Evolutionary conservation across 2,329 filamentous ascomycete species (phyloP).

Genomic region (Exophiala mesophila): DNA sequence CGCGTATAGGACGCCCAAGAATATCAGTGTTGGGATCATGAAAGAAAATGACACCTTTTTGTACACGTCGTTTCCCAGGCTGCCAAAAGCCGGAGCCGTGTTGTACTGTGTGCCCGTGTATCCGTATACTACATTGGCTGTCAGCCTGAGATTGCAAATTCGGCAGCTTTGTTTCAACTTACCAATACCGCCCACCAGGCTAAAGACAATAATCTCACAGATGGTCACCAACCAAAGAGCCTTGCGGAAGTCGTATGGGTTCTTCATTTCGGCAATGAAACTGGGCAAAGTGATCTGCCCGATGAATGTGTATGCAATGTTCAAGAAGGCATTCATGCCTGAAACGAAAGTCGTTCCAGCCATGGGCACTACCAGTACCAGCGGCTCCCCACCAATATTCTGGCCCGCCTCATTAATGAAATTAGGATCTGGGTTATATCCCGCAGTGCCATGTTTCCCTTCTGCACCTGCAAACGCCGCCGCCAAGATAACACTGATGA

Average conservation of each 20-base stretch:
- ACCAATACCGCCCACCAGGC: conserved; percentile 67
- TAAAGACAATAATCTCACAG: conserved; percentile 80
- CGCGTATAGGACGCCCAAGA: conserved; percentile 84
- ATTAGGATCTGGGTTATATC: conserved; percentile 51
- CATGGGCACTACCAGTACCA: conserved; percentile 64
- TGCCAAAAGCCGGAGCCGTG: conserved; percentile 81
- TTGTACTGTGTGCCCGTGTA: conserved; percentile 88
- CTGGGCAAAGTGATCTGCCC: conserved; percentile 90
- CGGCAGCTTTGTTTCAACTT: too few species aligned
- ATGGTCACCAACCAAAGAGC: conserved; percentile 87
- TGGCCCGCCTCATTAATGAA: conserved; percentile 30
- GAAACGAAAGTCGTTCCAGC: conserved; percentile 71
- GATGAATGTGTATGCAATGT: conserved; percentile 95
- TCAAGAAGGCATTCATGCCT: conserved; percentile 83
- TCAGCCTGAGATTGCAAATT: too few species aligned
- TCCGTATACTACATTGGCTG: conserved; percentile 19
- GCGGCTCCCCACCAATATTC: conserved; percentile 53
- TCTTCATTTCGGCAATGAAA: conserved; percentile 92
- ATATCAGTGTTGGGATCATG: conserved; percentile 93
- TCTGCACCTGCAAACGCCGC: conserved; percentile 77
- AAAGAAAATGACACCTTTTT: conserved; percentile 90
- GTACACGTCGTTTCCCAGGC: conserved; percentile 65
- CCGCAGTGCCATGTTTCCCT: conserved; percentile 58
- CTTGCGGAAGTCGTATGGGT: conserved; percentile 80
- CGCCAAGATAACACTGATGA: conserved; percentile 79